Conservation (phyloP, 2,329 filamentous ascomycete genomes). For the Beauveria australis region DNA sequence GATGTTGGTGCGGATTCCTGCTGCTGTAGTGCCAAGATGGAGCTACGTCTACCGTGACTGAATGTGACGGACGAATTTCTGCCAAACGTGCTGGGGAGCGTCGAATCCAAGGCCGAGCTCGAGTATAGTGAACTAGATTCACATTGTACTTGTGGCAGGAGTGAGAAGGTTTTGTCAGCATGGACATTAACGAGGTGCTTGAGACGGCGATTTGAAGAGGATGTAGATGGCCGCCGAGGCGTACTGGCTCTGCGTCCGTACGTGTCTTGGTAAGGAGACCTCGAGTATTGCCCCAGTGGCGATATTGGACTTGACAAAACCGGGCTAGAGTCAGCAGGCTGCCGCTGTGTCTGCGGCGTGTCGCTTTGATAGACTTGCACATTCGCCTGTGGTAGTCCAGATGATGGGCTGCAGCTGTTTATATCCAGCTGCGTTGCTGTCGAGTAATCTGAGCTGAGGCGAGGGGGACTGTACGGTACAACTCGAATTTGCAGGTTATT, state of each 20-base stretch:
- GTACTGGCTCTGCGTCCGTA: constrained; percentile 7
- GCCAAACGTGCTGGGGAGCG: constrained; percentile 42
- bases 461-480: constrained; percentile 31
- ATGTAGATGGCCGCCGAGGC: constrained; percentile 18
- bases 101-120: constrained; percentile 36
- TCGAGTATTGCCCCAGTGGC: neutral
- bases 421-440: neutral
- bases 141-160: constrained; percentile 29
- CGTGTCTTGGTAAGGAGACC: neutral
- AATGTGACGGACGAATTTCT: constrained; percentile 34
- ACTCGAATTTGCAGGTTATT: constrained; percentile 26
- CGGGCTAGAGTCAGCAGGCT: neutral
- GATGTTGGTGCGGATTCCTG: constrained; percentile 26
- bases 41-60: constrained; percentile 40
- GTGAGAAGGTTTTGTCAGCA: constrained; percentile 51
- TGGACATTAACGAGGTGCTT: constrained; percentile 40
- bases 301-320: neutral
- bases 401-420: neutral
- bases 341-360: constrained; percentile 1
- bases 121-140: constrained; percentile 24
- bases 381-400: neutral
- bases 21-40: constrained; percentile 39
- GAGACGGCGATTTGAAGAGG: constrained; percentile 21
- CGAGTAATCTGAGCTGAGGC: constrained; percentile 25
- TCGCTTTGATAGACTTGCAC: constrained; percentile 1